These are phyloP conservation scores for Didymella segeticola DNA, from an alignment of 2,329 filamentous ascomycete species.

Conservation along the genomic window DNA sequence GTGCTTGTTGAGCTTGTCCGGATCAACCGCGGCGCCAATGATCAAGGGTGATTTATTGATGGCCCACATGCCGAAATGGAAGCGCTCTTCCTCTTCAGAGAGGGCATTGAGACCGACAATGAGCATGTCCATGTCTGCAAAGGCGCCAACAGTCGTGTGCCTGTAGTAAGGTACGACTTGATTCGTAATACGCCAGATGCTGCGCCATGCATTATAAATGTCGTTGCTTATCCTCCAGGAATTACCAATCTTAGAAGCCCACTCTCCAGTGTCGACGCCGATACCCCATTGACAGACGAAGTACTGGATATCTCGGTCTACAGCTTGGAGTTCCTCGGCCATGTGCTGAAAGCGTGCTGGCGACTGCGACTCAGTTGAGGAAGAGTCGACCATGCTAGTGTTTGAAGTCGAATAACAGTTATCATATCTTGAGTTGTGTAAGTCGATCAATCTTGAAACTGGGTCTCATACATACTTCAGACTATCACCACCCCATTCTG, in stretches of 20 bases:
- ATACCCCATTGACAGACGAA: conserved; percentile 50
- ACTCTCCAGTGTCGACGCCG: conserved; percentile 43
- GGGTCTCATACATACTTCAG: conserved; percentile 56
- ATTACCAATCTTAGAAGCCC: conserved; percentile 45
- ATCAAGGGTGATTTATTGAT: conserved; percentile 56
- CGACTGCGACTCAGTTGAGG: conserved; percentile 35
- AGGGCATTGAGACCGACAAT: conserved; percentile 51
- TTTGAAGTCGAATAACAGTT: conserved; percentile 41
- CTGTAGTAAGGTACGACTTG: conserved; percentile 41
- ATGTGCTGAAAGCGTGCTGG: conserved; percentile 41
- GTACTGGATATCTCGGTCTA: conserved; percentile 45
- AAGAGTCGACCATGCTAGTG: conserved; percentile 47
- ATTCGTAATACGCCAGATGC: conserved; percentile 45
- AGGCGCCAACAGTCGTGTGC: conserved; percentile 36
- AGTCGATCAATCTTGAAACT: conserved; percentile 31
- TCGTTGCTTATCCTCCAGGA: conserved; percentile 49
- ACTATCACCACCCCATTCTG: conserved; percentile 48
- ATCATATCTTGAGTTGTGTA: conserved; percentile 40
- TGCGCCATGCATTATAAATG: conserved; percentile 45
- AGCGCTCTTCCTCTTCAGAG: conserved; percentile 48
- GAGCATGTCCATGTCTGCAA: conserved; percentile 54
- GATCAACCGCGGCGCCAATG: conserved; percentile 50
- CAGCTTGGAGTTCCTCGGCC: conserved; percentile 32
- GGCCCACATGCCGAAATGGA: conserved; percentile 57
- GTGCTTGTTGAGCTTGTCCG: conserved; percentile 26